phyloP scores from a whole-genome alignment of 345 rosid genomes.

The Salix arbutifolia region DNA sequence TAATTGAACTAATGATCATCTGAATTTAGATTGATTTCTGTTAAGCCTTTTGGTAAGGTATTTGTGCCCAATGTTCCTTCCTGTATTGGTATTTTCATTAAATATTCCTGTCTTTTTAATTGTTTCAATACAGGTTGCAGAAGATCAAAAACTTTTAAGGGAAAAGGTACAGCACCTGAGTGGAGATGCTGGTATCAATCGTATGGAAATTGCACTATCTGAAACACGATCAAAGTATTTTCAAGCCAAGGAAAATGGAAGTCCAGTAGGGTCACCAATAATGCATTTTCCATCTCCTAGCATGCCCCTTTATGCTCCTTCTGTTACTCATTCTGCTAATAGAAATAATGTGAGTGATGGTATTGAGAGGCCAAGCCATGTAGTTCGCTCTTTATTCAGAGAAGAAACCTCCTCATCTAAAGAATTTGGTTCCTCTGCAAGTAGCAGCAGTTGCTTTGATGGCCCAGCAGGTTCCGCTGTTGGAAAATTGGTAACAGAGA shows the following conservation, averaged over 20 bases:
- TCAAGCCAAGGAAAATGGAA: slow-evolving; percentile 52
- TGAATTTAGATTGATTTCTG: neutral
- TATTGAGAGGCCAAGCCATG: slow-evolving; percentile 47
- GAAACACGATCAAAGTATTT: slow-evolving; percentile 65
- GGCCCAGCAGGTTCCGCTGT: slow-evolving; percentile 28
- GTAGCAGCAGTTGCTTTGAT: slow-evolving; percentile 23
- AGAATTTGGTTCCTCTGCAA: slow-evolving; percentile 30
- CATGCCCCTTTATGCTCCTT: slow-evolving; percentile 21
- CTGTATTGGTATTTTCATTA: neutral
- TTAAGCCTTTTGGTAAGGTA: neutral
- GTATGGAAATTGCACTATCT: slow-evolving; percentile 72
- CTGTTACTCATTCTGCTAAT: slow-evolving; percentile 28
- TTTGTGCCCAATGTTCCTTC: neutral
- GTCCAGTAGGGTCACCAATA: slow-evolving; percentile 54
- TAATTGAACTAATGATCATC: neutral
- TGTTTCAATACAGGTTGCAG: slow-evolving; percentile 50
- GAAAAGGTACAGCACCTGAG: slow-evolving; percentile 74
- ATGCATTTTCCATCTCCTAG: slow-evolving; percentile 30
- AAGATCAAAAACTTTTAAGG: slow-evolving; percentile 75
- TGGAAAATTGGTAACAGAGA: slow-evolving; percentile 39
- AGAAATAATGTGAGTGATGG: slow-evolving; percentile 20
- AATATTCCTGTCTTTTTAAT: neutral
- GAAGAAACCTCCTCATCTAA: slow-evolving; percentile 43
- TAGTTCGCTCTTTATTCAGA: slow-evolving; percentile 65
- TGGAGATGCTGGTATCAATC: slow-evolving; percentile 71